These are phyloP conservation scores for Penicillium bovifimosum DNA, from an alignment of 495 filamentous ascomycete species.

Conservation along the genomic window DNA sequence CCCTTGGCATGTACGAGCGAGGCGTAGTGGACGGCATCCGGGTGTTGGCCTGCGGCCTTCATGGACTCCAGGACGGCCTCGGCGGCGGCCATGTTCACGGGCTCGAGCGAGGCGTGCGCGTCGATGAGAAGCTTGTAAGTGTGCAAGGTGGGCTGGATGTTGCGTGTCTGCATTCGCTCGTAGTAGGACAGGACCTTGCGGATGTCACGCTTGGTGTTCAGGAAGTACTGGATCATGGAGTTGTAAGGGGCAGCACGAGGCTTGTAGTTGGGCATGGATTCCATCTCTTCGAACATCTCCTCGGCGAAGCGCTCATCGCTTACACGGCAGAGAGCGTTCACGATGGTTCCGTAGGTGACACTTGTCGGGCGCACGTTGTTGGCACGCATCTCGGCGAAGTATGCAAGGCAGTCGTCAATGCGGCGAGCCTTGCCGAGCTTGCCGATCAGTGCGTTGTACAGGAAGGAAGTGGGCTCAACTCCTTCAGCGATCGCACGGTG, in stretches of 20 bases:
- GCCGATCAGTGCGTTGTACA: constrained; percentile 97
- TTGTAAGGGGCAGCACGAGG: constrained; percentile 95
- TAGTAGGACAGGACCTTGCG: constrained; percentile 93
- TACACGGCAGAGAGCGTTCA: constrained; percentile 95
- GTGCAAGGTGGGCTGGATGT: constrained; percentile 87
- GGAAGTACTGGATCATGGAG: constrained; percentile 98
- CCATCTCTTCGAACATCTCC: constrained; percentile 98
- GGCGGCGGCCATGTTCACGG: constrained; percentile 84
- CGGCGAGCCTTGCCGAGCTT: constrained; percentile 96
- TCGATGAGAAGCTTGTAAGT: constrained; percentile 98
- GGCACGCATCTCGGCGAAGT: constrained; percentile 94
- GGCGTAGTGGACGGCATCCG: constrained; percentile 92
- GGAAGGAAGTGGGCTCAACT: constrained; percentile 90
- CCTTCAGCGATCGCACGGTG: constrained; percentile 88
- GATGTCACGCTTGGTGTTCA: constrained; percentile 93
- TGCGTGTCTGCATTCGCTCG: constrained; percentile 81
- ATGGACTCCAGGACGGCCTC: constrained; percentile 80
- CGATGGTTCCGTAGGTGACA: constrained; percentile 95
- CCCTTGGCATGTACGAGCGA: constrained; percentile 94
- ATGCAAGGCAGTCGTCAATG: constrained; percentile 95
- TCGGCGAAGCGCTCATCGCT: constrained; percentile 97
- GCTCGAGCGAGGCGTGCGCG: constrained; percentile 89
- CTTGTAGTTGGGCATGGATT: constrained; percentile 98
- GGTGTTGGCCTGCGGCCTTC: constrained; percentile 61
- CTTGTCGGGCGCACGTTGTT: constrained; percentile 91